A percentile compares a stretch with the other conserved stretches of the same genome.
Conservation (phyloP, 345 rosid species). For the Tarenaya hassleriana region DNA sequence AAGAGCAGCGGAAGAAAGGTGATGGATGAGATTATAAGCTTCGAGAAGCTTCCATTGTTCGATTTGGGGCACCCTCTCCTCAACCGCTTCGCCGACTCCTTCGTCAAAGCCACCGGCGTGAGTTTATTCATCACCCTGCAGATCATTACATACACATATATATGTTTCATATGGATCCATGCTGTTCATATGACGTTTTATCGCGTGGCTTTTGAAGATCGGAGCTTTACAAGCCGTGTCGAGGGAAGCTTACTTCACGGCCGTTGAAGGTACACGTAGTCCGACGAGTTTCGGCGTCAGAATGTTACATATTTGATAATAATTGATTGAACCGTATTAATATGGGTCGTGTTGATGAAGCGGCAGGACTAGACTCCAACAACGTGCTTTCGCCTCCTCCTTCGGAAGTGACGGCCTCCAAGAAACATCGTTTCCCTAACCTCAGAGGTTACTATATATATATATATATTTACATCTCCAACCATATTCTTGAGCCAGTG, state of each 20-base stretch:
- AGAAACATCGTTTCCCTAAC: slow-evolving; percentile 52
- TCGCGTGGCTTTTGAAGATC: slow-evolving; percentile 34
- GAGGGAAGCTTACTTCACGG: slow-evolving; percentile 66
- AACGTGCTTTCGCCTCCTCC: slow-evolving; percentile 35
- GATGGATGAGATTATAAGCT: slow-evolving; percentile 45
- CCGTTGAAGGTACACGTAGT: slow-evolving; percentile 42
- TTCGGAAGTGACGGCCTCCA: slow-evolving; percentile 42
- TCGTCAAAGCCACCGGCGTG: slow-evolving; percentile 87
- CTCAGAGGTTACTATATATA: slow-evolving; percentile 45
- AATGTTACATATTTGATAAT: too few relatives aligned
- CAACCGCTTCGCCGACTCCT: slow-evolving; percentile 81
- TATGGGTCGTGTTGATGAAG: slow-evolving; percentile 28
- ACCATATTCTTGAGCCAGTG: too few relatives aligned
- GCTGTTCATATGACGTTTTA: too few relatives aligned
- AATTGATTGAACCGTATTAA: too few relatives aligned
- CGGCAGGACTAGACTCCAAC: slow-evolving; percentile 48
- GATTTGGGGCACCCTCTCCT: slow-evolving; percentile 97
- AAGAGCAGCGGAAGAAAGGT: slow-evolving; percentile 30
- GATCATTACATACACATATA: too few relatives aligned
- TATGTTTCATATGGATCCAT: too few relatives aligned
- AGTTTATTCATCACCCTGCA: slow-evolving; percentile 1
- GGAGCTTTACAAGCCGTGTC: slow-evolving; percentile 85
- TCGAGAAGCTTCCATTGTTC: slow-evolving; percentile 55
- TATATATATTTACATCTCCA: slow-evolving; percentile 9
- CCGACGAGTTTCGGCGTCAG: too few relatives aligned